Evolutionary conservation across 768 basidiomycete genomes (phyloP).

Genomic region (Ephemerocybe angulata): DNA sequence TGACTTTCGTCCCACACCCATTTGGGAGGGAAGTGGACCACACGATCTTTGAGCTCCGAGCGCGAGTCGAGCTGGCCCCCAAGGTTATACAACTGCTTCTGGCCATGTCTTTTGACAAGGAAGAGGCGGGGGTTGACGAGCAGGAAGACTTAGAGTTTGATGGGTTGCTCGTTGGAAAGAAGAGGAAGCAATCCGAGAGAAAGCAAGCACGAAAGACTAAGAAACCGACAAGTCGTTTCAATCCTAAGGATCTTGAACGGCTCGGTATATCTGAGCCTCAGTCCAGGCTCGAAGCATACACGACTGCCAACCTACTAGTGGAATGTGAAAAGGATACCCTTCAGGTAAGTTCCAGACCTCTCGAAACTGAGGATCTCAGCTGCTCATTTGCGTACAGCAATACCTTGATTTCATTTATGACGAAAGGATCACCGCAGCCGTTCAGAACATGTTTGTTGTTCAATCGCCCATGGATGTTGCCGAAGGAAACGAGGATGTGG

Average conservation of each 20-base stretch:
- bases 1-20: background rate
- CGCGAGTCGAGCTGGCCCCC: background rate
- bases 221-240: background rate
- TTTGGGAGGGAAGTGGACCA: background rate
- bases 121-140: background rate
- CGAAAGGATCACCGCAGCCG: background rate
- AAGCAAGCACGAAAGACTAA: background rate
- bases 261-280: background rate
- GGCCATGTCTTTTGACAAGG: background rate
- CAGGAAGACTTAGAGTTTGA: background rate
- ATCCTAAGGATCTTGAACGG: background rate
- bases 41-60: background rate
- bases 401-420: background rate
- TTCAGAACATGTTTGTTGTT: background rate
- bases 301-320: background rate
- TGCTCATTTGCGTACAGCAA: background rate
- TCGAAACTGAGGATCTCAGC: background rate
- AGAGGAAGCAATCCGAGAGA: slow-evolving; percentile 1
- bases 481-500: background rate
- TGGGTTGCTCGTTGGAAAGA: background rate
- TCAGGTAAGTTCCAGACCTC: background rate
- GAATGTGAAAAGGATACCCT: background rate
- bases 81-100: background rate
- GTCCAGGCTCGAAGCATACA: background rate
- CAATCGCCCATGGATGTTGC: background rate